Evolutionary conservation across 805 yeast genomes (phyloP).

Genomic region (Suhomyces vadensis): DNA sequence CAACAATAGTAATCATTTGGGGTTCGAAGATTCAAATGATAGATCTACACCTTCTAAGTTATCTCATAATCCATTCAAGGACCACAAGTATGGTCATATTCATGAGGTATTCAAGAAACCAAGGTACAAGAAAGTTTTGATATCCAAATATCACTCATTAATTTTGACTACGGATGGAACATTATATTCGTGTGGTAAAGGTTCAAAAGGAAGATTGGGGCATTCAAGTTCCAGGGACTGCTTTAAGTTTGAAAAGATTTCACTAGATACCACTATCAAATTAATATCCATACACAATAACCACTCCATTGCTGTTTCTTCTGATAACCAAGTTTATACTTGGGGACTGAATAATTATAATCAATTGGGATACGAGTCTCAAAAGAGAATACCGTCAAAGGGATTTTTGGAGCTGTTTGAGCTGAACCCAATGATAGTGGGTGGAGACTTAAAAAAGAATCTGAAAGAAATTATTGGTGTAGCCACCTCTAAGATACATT

Average conservation of each 20-base stretch:
- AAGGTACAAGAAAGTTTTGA: conserved; percentile 46
- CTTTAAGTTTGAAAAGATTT: conserved; percentile 46
- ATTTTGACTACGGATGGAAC: conserved; percentile 57
- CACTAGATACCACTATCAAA: conserved; percentile 31
- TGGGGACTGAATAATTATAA: conserved; percentile 78
- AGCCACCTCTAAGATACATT: conserved; percentile 68
- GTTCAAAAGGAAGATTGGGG: conserved; percentile 73
- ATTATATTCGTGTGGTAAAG: conserved; percentile 64
- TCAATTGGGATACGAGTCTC: conserved; percentile 57
- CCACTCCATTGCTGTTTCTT: conserved; percentile 62
- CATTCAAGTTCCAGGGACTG: conserved; percentile 41
- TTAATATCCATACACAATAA: conserved; percentile 59
- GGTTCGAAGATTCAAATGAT: conserved; percentile 62
- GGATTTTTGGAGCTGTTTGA: conserved; percentile 32
- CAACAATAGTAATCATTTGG: conserved; percentile 61
- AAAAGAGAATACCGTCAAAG: conserved; percentile 17
- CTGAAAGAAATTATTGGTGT: conserved; percentile 40
- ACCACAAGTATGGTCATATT: conserved; percentile 1
- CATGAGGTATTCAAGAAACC: conserved; percentile 31
- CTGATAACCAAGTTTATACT: conserved; percentile 54
- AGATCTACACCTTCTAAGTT: conserved; percentile 41
- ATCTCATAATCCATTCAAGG: conserved; percentile 30
- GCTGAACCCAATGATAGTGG: conserved; percentile 39
- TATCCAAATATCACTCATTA: conserved; percentile 69
- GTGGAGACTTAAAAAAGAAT: conserved; percentile 44